Conservation (phyloP, 2,329 filamentous ascomycete genomes). For the Aphanocladium album region DNA sequence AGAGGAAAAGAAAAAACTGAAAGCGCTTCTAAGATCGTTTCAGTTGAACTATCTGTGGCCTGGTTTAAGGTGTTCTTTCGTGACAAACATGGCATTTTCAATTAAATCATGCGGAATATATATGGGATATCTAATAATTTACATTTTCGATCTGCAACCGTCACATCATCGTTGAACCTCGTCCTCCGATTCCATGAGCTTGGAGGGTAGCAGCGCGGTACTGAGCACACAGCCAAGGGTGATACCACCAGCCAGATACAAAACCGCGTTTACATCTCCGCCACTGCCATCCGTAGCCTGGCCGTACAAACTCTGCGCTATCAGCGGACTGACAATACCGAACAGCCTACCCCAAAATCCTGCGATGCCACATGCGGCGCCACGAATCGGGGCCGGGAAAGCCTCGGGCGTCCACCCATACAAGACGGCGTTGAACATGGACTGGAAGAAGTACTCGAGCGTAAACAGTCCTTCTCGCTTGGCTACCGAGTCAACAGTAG, state of each 20-base stretch:
- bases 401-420: conserved; percentile 51
- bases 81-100: too few species aligned
- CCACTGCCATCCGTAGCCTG: conserved; percentile 22
- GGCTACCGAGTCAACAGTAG: conserved; percentile 32
- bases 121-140: neutral
- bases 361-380: conserved; percentile 52
- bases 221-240: conserved; percentile 48
- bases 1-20: too few species aligned
- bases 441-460: conserved; percentile 41
- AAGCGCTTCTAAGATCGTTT: too few species aligned
- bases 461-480: conserved; percentile 35
- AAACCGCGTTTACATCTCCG: conserved; percentile 42
- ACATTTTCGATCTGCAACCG: neutral
- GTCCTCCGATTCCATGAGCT: conserved; percentile 30
- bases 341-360: conserved; percentile 56
- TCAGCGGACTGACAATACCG: conserved; percentile 52
- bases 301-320: conserved; percentile 42
- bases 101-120: neutral
- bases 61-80: too few species aligned
- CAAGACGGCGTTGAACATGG: conserved; percentile 31
- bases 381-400: conserved; percentile 50
- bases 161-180: conserved; percentile 15
- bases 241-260: conserved; percentile 53
- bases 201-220: conserved; percentile 42
- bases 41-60: too few species aligned